Conservation (phyloP, 352 stramenopile genomes). For the Paralagenidium karlingii region DNA sequence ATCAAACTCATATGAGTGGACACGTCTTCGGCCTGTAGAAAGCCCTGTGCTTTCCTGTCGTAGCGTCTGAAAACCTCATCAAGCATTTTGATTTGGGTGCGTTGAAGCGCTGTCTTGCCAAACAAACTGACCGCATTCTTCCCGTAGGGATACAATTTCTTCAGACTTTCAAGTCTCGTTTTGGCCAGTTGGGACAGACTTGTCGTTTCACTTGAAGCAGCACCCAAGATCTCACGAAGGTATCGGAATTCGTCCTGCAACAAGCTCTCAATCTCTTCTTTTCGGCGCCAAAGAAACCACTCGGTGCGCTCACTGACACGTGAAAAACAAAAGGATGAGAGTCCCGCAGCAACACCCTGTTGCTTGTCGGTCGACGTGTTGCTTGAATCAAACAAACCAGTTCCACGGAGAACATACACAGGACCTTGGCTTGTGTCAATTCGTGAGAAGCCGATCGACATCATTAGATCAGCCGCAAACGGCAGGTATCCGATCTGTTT, state of each 20-base stretch:
- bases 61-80: too few relatives aligned
- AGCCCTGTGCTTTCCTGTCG: too few relatives aligned
- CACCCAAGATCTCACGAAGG: slow-evolving; percentile 17
- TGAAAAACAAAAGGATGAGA: slow-evolving; percentile 50
- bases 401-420: slow-evolving; percentile 34
- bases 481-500: slow-evolving; percentile 47
- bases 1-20: too few relatives aligned
- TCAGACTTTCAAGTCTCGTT: too few relatives aligned
- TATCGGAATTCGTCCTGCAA: slow-evolving; percentile 51
- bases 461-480: slow-evolving; percentile 35
- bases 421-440: slow-evolving; percentile 24
- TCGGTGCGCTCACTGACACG: slow-evolving; percentile 48
- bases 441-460: slow-evolving; percentile 40
- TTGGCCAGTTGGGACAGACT: too few relatives aligned
- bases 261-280: slow-evolving; percentile 50
- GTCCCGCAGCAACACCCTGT: slow-evolving; percentile 10
- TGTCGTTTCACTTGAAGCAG: neutral
- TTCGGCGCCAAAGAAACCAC: slow-evolving; percentile 65
- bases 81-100: too few relatives aligned
- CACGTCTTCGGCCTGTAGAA: too few relatives aligned
- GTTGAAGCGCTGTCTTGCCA: too few relatives aligned
- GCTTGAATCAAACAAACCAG: slow-evolving; percentile 4
- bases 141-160: too few relatives aligned
- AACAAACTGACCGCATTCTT: too few relatives aligned
- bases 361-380: neutral